Evolutionary conservation across 163 green algal species (phyloP), one percentile per base, ranked within the genome.

Genomic region (Scenedesmus sp.): DNA sequence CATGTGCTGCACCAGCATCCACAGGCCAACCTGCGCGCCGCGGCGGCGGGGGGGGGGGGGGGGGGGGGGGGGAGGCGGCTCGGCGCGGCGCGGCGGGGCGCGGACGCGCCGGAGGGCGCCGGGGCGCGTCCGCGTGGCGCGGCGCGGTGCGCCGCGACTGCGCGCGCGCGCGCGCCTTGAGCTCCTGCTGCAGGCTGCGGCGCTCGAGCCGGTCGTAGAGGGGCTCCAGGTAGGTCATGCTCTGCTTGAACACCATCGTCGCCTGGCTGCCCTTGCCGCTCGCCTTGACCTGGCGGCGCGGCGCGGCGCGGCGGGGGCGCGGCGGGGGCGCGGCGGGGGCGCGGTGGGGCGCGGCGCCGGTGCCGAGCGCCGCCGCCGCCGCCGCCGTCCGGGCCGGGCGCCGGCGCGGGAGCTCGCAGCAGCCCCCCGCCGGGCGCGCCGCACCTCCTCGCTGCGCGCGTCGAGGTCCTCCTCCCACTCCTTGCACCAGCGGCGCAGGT

Each of bases 401-500:
- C n/a, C n/a, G n/a, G n/a, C n/a, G n/a, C n/a, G n/a, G n/a, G n/a
- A n/a, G n/a, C n/a, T n/a, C n/a, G n/a, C n/a, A n/a, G n/a, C n/a
- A n/a, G n/a, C n/a, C n/a, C n/a, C n/a, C 51, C 51, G 5, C 51
- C 51, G 9, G n/a, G 51, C 51, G n/a, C 6, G 51, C 47, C 24
- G 58, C 50, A 76, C 67, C 20, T 91, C 88, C 1, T 90, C 86
- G 11, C 85, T 74, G 11, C 93, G 81, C 15, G 65, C 70, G 51
- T 96, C 93, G 71, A 98, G 77, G 67, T 98, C 94, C 17, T 88
- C 86, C 78, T 94, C 89, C 95, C 95, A 98, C 76, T 96, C 92
- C 48, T 86, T 73, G 42, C 83, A 91, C 90, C 92, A 97, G 31
- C 69, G 81, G 28, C 73, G 67, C 64, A 97, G 54, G 33, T 81